Percentiles rank a stretch among this genome's conserved stretches.
Evolutionary conservation across 495 filamentous ascomycete species (phyloP).

Genomic region (Hypoxylon subgilvum): DNA sequence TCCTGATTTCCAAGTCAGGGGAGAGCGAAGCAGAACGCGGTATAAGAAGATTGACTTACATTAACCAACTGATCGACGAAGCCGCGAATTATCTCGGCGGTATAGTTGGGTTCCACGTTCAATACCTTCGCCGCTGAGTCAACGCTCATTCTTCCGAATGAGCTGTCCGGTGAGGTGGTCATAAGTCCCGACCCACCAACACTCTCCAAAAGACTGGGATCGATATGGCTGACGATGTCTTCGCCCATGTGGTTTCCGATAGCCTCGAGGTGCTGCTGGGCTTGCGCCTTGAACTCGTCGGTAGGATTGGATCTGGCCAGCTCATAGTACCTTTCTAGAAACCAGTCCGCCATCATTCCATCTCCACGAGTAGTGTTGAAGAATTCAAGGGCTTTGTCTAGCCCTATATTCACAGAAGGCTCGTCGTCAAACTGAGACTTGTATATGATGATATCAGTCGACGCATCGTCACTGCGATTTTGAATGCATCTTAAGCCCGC

Average conservation of each 20-base stretch:
- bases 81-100: conserved; percentile 36
- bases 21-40: neutral
- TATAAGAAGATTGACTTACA: conserved; percentile 3
- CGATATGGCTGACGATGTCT: conserved; percentile 31
- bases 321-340: conserved; percentile 23
- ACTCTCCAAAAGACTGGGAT: neutral
- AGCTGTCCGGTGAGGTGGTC: neutral
- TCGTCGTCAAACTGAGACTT: conserved; percentile 37
- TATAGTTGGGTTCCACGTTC: conserved; percentile 26
- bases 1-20: conserved; percentile 22
- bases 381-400: conserved; percentile 34
- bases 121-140: conserved; percentile 21
- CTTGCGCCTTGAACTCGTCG: conserved; percentile 14
- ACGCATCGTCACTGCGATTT: conserved; percentile 33
- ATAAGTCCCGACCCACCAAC: conserved; percentile 11
- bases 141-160: conserved; percentile 30
- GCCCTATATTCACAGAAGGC: conserved; percentile 5
- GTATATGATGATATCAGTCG: conserved; percentile 34
- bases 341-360: conserved; percentile 10
- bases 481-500: conserved; percentile 34
- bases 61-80: conserved; percentile 24
- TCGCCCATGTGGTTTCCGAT: conserved; percentile 27
- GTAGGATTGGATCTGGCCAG: conserved; percentile 7
- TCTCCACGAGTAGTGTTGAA: conserved; percentile 14
- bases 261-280: conserved; percentile 30